Conservation (phyloP, 2,329 filamentous ascomycete genomes). For the Hawksworthiomyces lignivorus region DNA sequence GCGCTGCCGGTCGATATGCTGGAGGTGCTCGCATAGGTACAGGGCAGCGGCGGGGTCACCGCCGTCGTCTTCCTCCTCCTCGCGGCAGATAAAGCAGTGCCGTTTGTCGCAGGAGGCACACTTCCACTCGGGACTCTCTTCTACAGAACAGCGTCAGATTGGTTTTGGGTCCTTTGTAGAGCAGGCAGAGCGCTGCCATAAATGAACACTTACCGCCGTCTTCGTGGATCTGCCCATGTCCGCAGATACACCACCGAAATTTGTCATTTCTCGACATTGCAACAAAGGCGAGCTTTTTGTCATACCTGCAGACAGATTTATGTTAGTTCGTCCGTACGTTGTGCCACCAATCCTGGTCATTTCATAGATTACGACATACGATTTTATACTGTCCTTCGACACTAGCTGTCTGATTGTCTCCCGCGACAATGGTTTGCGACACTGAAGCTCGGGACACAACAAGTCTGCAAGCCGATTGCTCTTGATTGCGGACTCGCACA, state of each 20-base stretch:
- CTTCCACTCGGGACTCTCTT: neutral
- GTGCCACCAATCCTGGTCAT: too few relatives aligned
- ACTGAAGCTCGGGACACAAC: neutral
- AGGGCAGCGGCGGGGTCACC: too few relatives aligned
- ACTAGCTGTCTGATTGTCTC: neutral
- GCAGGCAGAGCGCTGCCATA: too few relatives aligned
- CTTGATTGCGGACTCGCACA: constrained; percentile 4
- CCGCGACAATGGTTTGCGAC: neutral
- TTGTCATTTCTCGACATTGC: neutral
- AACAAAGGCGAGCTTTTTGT: constrained; percentile 7
- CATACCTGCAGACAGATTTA: too few relatives aligned
- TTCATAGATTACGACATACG: too few relatives aligned
- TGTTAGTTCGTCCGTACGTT: too few relatives aligned
- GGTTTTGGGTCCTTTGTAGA: too few relatives aligned
- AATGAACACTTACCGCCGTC: neutral
- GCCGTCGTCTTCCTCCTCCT: neutral
- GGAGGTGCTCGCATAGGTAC: neutral
- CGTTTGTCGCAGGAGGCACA: neutral
- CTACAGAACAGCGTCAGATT: too few relatives aligned
- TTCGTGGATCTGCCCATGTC: constrained; percentile 4
- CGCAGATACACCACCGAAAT: constrained; percentile 1
- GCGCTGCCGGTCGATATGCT: neutral
- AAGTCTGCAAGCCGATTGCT: constrained; percentile 2
- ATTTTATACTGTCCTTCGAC: too few relatives aligned
- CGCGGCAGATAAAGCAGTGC: constrained; percentile 1